Conservation (phyloP, 108 stramenopile species). For the Skeletonema marinoi region DNA sequence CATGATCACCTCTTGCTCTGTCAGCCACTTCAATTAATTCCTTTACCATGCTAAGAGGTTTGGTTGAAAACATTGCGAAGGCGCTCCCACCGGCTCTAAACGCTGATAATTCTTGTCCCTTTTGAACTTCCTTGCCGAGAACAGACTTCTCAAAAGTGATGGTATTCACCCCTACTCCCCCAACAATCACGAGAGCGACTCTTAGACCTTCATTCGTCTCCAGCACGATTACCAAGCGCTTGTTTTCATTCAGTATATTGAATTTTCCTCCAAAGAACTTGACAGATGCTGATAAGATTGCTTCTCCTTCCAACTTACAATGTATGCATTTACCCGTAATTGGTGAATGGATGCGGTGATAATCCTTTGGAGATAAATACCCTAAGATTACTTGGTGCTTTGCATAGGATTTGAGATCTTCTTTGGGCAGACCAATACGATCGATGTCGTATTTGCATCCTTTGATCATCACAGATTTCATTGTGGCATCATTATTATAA, state of each 20-base stretch:
- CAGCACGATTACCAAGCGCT: slow-evolving; percentile 41
- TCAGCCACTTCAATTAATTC: slow-evolving; percentile 15
- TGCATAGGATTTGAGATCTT: slow-evolving; percentile 28
- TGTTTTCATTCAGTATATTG: slow-evolving; percentile 49
- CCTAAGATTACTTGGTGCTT: slow-evolving; percentile 35
- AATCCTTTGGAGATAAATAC: slow-evolving; percentile 48
- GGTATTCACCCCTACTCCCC: slow-evolving; percentile 49
- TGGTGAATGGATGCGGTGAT: slow-evolving; percentile 52
- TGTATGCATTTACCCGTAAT: slow-evolving; percentile 44
- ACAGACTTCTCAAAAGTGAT: slow-evolving; percentile 37
- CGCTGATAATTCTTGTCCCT: slow-evolving; percentile 47
- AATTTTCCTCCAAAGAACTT: slow-evolving; percentile 57
- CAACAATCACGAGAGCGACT: slow-evolving; percentile 42
- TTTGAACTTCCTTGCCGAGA: slow-evolving; percentile 26
- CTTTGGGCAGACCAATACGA: slow-evolving; percentile 35
- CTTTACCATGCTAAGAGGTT: slow-evolving; percentile 20
- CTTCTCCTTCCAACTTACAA: slow-evolving; percentile 44
- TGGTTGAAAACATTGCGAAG: slow-evolving; percentile 43
- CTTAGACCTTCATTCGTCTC: slow-evolving; percentile 21
- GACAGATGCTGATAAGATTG: slow-evolving; percentile 41
- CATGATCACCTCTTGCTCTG: slow-evolving; percentile 10
- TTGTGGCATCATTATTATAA: slow-evolving; percentile 22
- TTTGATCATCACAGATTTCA: slow-evolving; percentile 44
- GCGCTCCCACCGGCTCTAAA: slow-evolving; percentile 54
- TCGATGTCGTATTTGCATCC: slow-evolving; percentile 44